Conservation (phyloP, 208 protist genomes). For the Borovskyia barvae region DNA sequence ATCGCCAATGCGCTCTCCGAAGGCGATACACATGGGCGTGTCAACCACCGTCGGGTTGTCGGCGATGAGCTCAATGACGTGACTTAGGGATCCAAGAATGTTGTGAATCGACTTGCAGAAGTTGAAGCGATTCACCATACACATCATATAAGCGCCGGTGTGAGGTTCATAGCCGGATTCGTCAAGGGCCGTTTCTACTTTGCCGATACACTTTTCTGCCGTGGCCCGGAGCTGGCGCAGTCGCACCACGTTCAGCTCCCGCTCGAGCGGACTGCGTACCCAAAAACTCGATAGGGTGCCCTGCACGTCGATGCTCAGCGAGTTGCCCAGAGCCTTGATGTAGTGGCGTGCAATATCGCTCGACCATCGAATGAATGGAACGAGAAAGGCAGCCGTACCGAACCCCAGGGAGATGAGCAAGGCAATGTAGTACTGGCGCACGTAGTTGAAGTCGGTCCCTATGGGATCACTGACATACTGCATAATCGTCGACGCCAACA, state of each 20-base stretch:
- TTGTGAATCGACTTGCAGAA: conserved; percentile 77
- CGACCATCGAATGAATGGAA: conserved; percentile 89
- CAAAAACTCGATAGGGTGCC: conserved; percentile 85
- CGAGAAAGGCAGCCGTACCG: conserved; percentile 72
- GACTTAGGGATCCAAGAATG: conserved; percentile 77
- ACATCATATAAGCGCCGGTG: conserved; percentile 53
- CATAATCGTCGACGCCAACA: conserved; percentile 80
- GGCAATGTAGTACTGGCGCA: conserved; percentile 69
- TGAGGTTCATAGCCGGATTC: conserved; percentile 86
- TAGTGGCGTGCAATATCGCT: conserved; percentile 76
- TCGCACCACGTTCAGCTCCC: conserved; percentile 84
- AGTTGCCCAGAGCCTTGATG: conserved; percentile 72
- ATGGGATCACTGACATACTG: conserved; percentile 56
- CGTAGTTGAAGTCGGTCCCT: conserved; percentile 60
- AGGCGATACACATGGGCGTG: conserved; percentile 75
- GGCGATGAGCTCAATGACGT: conserved; percentile 80
- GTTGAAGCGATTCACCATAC: conserved; percentile 59
- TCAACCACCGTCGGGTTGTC: conserved; percentile 66
- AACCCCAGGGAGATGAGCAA: conserved; percentile 75
- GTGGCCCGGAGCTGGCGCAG: conserved; percentile 80
- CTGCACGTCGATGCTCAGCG: conserved; percentile 85
- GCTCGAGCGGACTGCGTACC: conserved; percentile 65
- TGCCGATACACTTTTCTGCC: conserved; percentile 63
- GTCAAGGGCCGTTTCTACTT: conserved; percentile 57
- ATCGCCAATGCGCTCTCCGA: conserved; percentile 71